A percentile compares a stretch with the other conserved stretches of the same genome.
These are phyloP conservation scores for Papiliotrema fonsecae DNA, from an alignment of 1,284 basidiomycete genomes.

Conservation along the genomic window DNA sequence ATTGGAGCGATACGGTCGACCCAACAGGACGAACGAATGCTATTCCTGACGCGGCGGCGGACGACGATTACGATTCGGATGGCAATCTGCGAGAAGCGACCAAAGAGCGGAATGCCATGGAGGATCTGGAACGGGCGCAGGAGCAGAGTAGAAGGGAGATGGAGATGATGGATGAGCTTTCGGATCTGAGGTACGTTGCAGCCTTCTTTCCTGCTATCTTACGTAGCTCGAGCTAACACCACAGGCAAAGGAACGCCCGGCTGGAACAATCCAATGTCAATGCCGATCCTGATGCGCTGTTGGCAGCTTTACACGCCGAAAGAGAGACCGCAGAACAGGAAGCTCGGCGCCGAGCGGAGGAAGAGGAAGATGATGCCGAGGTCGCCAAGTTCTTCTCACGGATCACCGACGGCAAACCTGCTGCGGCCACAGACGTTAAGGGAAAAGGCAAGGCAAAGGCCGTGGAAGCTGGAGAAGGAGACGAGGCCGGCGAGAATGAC, in stretches of 20 bases:
- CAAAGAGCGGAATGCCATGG: constrained; percentile 78
- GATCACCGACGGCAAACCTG: constrained; percentile 50
- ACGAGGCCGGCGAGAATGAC: not conserved
- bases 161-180: constrained; percentile 94
- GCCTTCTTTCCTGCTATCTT: not conserved
- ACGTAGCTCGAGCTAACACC: constrained; percentile 5
- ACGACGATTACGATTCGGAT: constrained; percentile 57
- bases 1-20: constrained; percentile 36
- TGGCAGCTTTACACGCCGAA: constrained; percentile 37
- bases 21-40: constrained; percentile 29
- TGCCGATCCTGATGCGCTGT: constrained; percentile 34
- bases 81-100: constrained; percentile 52
- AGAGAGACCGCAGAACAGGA: constrained; percentile 54
- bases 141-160: constrained; percentile 92
- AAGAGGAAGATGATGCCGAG: constrained; percentile 87
- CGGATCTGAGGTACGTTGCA: constrained; percentile 68
- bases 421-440: constrained; percentile 31
- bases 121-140: constrained; percentile 85
- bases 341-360: constrained; percentile 53
- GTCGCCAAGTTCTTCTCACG: constrained; percentile 82
- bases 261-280: constrained; percentile 70
- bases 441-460: constrained; percentile 30
- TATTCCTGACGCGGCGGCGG: constrained; percentile 45
- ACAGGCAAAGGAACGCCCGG: constrained; percentile 68
- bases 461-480: constrained; percentile 14